Base-by-base conservation (phyloP, 2,329 filamentous ascomycete genomes). In the Hymenoscyphus fructigenus region DNA sequence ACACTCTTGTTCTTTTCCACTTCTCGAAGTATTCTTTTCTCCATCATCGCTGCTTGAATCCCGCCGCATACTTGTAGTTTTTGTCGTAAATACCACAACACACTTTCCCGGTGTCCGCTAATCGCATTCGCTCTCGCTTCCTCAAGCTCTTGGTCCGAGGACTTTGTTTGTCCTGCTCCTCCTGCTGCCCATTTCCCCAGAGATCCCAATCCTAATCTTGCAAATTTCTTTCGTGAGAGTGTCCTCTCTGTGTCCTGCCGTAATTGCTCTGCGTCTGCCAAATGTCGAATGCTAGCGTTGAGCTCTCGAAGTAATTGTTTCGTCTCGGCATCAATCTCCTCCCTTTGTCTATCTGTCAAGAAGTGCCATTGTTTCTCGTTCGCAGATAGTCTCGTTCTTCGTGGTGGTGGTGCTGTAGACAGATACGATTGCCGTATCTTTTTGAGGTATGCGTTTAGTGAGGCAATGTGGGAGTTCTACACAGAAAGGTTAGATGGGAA, bases 31-130 rank as follows among this genome's bases (percentile, higher is more conserved):
- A 98, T 82, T 71, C 95, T 82, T 73, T 91, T 91, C 79, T 97
- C 93, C 84, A 98, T 97, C 92, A 98, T 97, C 60, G 85, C 85
- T 72, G 92, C 88, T 80, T 98, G 94, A 68, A 90, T 87, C 72
- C 87, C 84, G 53, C 91, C 90, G 64, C 90, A 93, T 69, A 87
- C 83, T 78, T 95, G 91, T 68, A 98, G 79, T 72, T 87, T 84
- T 74, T 89, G 84, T 68, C 91, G 84, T 72, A 99, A 76, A 71
- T 90, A 93, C 88, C 91, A 94, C 12, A 98, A 79, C 57, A 99
- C 87, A 68, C 89, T 89, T 73, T 96, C 93, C 61, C 93, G 82
- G 70, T 96, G 90, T 59, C 86, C 84, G 60, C 85, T 88, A 6
- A 91, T 78, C 50, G 86, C 87, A 67, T 86, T 86, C 63, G 87